Conservation (phyloP, 2,329 filamentous ascomycete species). For the Whalleya microplaca region DNA sequence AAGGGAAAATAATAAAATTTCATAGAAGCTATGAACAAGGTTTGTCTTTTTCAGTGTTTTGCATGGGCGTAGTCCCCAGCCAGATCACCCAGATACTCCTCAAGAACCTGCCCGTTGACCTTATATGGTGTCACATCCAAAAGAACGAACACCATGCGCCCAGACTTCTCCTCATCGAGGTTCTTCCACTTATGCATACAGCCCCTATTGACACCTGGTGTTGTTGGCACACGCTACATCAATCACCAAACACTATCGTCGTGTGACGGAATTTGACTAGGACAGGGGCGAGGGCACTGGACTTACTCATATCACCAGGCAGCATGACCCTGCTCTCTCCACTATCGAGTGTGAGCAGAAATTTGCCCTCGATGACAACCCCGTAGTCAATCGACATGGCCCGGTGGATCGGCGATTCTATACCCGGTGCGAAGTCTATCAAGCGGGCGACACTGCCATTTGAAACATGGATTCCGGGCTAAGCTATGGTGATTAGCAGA, state of each 20-base stretch:
- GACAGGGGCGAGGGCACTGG: no score
- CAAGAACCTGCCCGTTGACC: constrained; percentile 5
- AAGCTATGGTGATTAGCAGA: background rate
- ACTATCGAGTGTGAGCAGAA: constrained; percentile 15
- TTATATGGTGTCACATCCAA: constrained; percentile 3
- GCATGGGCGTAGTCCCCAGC: constrained; percentile 7
- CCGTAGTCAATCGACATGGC: constrained; percentile 19
- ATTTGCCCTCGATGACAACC: constrained; percentile 15
- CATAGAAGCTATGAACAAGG: no score
- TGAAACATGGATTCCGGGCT: constrained; percentile 7
- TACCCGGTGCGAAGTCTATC: constrained; percentile 22
- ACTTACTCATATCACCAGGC: constrained; percentile 14
- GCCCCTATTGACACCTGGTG: no score
- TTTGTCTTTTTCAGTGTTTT: no score
- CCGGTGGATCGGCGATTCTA: constrained; percentile 15
- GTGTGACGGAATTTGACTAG: no score
- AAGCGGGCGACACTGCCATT: constrained; percentile 15
- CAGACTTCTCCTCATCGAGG: constrained; percentile 2
- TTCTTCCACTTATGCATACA: constrained; percentile 19
- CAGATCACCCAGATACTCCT: background rate
- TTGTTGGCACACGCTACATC: no score
- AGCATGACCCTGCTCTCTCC: constrained; percentile 16
- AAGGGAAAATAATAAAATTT: no score
- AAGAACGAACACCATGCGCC: constrained; percentile 17
- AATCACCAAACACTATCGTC: no score